These are phyloP conservation scores for Erysiphe pulchra DNA, from an alignment of 2,329 filamentous ascomycete species.

Conservation along the genomic window DNA sequence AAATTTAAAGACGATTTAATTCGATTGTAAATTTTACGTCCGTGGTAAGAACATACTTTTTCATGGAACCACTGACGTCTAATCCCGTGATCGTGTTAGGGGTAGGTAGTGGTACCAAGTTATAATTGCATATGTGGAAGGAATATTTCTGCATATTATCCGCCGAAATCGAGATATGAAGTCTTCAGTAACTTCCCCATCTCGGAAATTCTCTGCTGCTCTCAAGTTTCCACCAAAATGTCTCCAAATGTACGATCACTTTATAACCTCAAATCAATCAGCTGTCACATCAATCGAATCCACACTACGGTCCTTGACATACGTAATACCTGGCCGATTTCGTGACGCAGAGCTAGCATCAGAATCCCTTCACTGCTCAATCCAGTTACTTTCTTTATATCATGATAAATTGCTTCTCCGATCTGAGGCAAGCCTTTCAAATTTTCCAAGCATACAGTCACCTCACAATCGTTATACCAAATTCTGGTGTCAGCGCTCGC, in stretches of 20 bases:
- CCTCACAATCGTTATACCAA: constrained; percentile 40
- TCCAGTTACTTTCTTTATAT: constrained; percentile 76
- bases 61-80: too few relatives aligned
- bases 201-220: background rate
- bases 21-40: too few relatives aligned
- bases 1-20: too few relatives aligned
- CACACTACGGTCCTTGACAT: constrained; percentile 72
- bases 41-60: too few relatives aligned
- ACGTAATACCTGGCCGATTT: constrained; percentile 81
- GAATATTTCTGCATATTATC: too few relatives aligned
- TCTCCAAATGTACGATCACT: constrained; percentile 55
- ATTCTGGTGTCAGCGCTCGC: constrained; percentile 35
- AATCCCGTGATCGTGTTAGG: too few relatives aligned
- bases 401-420: constrained; percentile 67
- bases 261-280: constrained; percentile 83
- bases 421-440: constrained; percentile 30
- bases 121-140: too few relatives aligned
- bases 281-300: constrained; percentile 92
- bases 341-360: constrained; percentile 86
- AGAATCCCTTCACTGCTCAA: constrained; percentile 68
- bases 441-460: constrained; percentile 21
- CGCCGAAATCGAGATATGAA: background rate
- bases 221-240: constrained; percentile 29
- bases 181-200: background rate
- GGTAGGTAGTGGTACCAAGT: too few relatives aligned